Percentiles rank a stretch among this genome's conserved stretches.
These are phyloP conservation scores for Cajanus cajan DNA, from an alignment of 306 rosid species.

Conservation along the genomic window DNA sequence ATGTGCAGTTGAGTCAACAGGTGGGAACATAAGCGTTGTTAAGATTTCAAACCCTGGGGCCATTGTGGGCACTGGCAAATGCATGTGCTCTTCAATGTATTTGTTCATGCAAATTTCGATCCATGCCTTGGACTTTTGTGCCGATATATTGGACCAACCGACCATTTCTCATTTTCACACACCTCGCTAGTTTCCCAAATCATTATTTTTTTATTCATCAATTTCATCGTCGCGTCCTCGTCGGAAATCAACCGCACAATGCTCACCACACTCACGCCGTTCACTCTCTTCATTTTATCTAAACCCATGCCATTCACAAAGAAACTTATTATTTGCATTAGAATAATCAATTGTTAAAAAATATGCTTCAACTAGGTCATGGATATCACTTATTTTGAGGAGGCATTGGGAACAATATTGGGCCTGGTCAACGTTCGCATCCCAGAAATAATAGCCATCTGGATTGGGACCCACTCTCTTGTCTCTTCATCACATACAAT, in stretches of 20 bases:
- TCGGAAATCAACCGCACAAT: slow-evolving; percentile 4
- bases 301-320: background rate
- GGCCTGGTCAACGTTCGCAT: slow-evolving; percentile 26
- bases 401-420: background rate
- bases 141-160: slow-evolving; percentile 55
- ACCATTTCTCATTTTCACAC: slow-evolving; percentile 33
- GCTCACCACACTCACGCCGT: background rate
- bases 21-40: slow-evolving; percentile 9
- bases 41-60: slow-evolving; percentile 13
- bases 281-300: background rate
- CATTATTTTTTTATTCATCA: background rate
- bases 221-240: slow-evolving; percentile 9
- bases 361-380: no score
- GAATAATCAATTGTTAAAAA: background rate
- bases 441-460: slow-evolving; percentile 18
- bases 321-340: background rate
- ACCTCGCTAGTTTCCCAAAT: background rate
- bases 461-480: slow-evolving; percentile 18
- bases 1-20: background rate
- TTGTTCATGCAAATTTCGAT: slow-evolving; percentile 2
- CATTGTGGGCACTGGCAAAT: background rate
- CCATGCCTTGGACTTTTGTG: slow-evolving; percentile 36
- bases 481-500: background rate
- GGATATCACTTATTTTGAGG: background rate
- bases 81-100: slow-evolving; percentile 42